phyloP scores from a whole-genome alignment of 352 stramenopile genomes.

The Globisporangium orthogonon region DNA sequence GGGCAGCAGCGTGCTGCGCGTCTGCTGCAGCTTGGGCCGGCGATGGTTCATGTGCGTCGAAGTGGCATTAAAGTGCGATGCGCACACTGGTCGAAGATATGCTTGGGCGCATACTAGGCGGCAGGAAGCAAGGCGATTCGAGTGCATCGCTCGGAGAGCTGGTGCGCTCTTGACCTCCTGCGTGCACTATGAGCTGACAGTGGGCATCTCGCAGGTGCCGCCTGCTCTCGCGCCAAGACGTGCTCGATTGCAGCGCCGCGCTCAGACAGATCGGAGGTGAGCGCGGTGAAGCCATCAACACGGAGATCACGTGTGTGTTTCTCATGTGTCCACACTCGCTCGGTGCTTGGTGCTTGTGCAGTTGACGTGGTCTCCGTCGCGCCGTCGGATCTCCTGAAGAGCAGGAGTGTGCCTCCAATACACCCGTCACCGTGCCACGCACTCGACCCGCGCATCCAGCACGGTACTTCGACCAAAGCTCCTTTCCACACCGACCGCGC shows the following conservation, averaged over 20 bases:
- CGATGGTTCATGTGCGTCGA: slow-evolving; percentile 31
- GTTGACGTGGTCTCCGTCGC: slow-evolving; percentile 5
- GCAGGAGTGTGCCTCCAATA: neutral
- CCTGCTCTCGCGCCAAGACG: slow-evolving; percentile 10
- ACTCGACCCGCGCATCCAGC: slow-evolving; percentile 4
- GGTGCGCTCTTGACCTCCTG: neutral
- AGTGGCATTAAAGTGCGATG: too few relatives aligned
- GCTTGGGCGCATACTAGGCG: neutral
- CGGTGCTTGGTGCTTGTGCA: neutral
- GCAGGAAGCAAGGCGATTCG: slow-evolving; percentile 10
- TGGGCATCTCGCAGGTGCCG: slow-evolving; percentile 3
- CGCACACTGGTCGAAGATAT: too few relatives aligned
- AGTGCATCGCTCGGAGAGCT: neutral
- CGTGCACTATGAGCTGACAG: neutral
- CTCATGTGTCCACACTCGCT: too few relatives aligned
- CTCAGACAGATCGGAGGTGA: slow-evolving; percentile 14
- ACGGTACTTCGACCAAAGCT: neutral
- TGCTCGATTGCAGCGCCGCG: slow-evolving; percentile 1
- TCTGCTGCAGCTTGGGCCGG: slow-evolving; percentile 40
- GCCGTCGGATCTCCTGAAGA: slow-evolving; percentile 7
- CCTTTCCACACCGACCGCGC: neutral
- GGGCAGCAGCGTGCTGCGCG: slow-evolving; percentile 29
- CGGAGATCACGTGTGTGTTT: too few relatives aligned
- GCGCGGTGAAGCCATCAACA: neutral
- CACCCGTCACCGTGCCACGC: neutral